A percentile compares a stretch with the other conserved stretches of the same genome.
These are phyloP conservation scores for Bipolaris cookei DNA, from an alignment of 2,329 filamentous ascomycete species.

Conservation along the genomic window DNA sequence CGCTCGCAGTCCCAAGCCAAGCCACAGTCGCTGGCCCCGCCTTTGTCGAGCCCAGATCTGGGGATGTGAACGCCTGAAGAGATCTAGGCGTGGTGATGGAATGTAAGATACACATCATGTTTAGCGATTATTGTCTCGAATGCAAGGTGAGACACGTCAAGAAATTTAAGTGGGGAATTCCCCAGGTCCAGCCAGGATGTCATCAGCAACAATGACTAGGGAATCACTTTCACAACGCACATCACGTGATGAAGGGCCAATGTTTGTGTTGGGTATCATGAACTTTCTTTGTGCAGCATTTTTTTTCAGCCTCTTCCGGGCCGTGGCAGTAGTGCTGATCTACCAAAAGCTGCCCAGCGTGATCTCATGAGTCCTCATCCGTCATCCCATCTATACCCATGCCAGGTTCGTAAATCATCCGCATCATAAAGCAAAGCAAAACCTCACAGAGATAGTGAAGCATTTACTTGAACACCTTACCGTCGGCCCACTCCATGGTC, in stretches of 20 bases:
- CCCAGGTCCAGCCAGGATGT: background rate
- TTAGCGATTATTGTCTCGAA: background rate
- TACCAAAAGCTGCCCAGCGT: conserved; percentile 31
- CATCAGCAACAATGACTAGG: background rate
- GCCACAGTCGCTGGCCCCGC: conserved; percentile 20
- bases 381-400: conserved; percentile 35
- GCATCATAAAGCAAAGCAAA: conserved; percentile 39
- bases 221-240: background rate
- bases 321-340: conserved; percentile 35
- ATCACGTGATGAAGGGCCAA: conserved; percentile 4
- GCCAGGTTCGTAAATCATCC: conserved; percentile 46
- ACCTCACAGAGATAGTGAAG: conserved; percentile 21
- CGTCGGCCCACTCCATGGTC: conserved; percentile 84
- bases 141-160: background rate
- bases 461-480: conserved; percentile 98
- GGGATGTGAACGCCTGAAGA: conserved; percentile 15
- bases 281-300: conserved; percentile 36
- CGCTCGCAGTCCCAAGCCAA: conserved; percentile 6
- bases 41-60: conserved; percentile 18
- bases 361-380: conserved; percentile 36
- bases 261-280: conserved; percentile 28
- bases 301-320: conserved; percentile 37
- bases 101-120: background rate
- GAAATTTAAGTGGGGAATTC: background rate
- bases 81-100: conserved; percentile 5